Percentiles rank a stretch among this genome's conserved stretches.
Conservation (phyloP, 2,329 filamentous ascomycete genomes). For the Cordyceps pruinosa region DNA sequence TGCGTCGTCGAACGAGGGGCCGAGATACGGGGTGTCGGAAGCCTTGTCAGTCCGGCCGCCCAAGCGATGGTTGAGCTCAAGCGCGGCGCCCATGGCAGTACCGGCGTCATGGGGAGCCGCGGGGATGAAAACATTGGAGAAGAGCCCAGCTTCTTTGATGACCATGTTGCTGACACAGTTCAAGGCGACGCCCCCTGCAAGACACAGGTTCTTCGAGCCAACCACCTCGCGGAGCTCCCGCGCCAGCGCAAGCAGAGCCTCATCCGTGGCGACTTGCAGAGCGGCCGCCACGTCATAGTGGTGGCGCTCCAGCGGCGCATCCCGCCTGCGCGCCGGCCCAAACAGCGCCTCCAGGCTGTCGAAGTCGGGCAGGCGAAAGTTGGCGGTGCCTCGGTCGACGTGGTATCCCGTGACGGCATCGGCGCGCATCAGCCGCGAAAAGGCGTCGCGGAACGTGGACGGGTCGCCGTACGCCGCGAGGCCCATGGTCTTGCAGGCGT, state of each 20-base stretch:
- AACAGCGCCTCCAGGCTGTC: constrained; percentile 1
- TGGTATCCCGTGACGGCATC: background rate
- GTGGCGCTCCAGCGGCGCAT: background rate
- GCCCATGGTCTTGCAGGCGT: constrained; percentile 7
- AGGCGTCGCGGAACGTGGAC: background rate
- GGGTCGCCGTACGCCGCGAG: background rate
- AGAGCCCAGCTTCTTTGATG: constrained; percentile 3
- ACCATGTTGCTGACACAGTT: constrained; percentile 7
- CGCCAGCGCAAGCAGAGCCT: background rate
- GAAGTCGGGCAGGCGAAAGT: too few relatives aligned
- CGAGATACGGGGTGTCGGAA: constrained; percentile 6
- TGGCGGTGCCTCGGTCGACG: background rate
- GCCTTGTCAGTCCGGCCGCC: background rate
- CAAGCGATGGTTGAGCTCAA: background rate
- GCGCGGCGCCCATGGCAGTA: constrained; percentile 3
- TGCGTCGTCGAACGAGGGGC: background rate
- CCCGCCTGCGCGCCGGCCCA: background rate
- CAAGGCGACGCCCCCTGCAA: constrained; percentile 3
- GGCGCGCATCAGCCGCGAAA: background rate
- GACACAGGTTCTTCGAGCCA: background rate
- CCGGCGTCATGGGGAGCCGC: constrained; percentile 1
- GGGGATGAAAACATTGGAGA: background rate
- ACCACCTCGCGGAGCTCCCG: background rate
- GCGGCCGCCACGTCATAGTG: constrained; percentile 3
- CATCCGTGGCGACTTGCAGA: constrained; percentile 6